Percentiles rank a stretch among this genome's conserved stretches.
Evolutionary conservation across 352 stramenopile species (phyloP).

Genomic region (Globisporangium orthogonon): DNA sequence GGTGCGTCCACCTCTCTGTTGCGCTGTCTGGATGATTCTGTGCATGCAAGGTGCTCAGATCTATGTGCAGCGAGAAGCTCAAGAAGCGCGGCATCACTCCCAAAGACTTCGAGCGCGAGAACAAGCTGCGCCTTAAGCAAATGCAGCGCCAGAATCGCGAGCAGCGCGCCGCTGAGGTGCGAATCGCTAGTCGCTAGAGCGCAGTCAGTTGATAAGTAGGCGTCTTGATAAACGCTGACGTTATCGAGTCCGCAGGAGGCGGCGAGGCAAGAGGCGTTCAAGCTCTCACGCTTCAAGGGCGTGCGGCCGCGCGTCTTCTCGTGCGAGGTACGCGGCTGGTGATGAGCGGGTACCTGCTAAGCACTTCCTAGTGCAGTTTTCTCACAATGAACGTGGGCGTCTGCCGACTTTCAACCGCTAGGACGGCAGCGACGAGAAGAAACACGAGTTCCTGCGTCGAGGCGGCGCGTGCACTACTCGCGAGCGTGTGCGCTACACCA

Average conservation of each 20-base stretch:
- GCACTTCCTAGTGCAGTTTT: not conserved
- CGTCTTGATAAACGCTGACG: too few species aligned
- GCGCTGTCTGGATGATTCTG: not conserved
- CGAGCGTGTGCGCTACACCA: not conserved
- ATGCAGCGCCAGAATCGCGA: slow-evolving; percentile 55
- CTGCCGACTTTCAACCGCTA: not conserved
- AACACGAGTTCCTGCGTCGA: slow-evolving; percentile 29
- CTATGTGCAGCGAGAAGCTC: slow-evolving; percentile 43
- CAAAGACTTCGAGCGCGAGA: slow-evolving; percentile 58
- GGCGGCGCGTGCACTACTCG: slow-evolving; percentile 6
- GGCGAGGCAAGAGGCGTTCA: slow-evolving; percentile 41
- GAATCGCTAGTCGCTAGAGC: not conserved
- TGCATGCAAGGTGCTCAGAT: not conserved
- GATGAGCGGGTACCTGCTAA: too few species aligned
- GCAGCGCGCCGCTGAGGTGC: slow-evolving; percentile 34
- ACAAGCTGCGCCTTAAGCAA: slow-evolving; percentile 55
- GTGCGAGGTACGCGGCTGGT: slow-evolving; percentile 17
- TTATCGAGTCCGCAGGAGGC: slow-evolving; percentile 19
- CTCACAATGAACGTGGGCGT: not conserved
- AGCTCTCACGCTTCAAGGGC: slow-evolving; percentile 57
- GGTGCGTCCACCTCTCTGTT: slow-evolving; percentile 16
- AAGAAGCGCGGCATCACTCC: slow-evolving; percentile 41
- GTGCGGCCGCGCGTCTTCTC: slow-evolving; percentile 43
- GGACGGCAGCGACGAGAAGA: slow-evolving; percentile 14
- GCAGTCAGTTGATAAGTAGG: not conserved